Conservation (phyloP, 768 basidiomycete genomes). For the Termitomyces sp. region DNA sequence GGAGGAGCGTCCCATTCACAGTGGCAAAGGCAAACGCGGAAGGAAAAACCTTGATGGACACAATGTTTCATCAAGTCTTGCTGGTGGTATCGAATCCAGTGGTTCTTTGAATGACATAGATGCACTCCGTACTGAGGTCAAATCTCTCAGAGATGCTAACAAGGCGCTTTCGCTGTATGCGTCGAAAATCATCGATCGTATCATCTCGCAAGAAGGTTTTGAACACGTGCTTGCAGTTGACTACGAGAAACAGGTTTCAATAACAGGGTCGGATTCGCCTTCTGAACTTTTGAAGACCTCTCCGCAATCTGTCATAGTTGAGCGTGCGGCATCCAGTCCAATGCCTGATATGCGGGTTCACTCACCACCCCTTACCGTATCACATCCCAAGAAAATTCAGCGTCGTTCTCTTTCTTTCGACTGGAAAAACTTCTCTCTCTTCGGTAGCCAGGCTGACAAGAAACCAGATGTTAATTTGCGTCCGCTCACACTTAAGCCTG, state of each 20-base stretch:
- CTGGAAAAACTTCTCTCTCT: constrained; percentile 75
- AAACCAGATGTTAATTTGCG: constrained; percentile 58
- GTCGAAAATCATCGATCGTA: constrained; percentile 96
- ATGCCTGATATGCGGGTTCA: constrained; percentile 19
- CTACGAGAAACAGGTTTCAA: constrained; percentile 59
- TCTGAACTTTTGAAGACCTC: constrained; percentile 38
- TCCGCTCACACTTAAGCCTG: constrained; percentile 70
- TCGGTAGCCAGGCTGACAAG: constrained; percentile 54
- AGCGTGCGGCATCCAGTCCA: constrained; percentile 32
- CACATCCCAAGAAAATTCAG: constrained; percentile 43
- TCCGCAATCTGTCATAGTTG: constrained; percentile 57
- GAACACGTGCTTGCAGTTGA: constrained; percentile 95
- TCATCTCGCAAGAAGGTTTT: constrained; percentile 94
- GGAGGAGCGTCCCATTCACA: constrained; percentile 40
- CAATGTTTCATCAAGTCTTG: constrained; percentile 27
- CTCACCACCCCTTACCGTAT: constrained; percentile 17
- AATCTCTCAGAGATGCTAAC: constrained; percentile 91
- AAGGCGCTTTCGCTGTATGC: constrained; percentile 94
- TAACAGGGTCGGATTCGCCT: constrained; percentile 26
- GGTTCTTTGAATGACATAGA: constrained; percentile 55
- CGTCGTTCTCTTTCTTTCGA: constrained; percentile 81
- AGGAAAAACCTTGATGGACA: constrained; percentile 39
- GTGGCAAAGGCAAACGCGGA: constrained; percentile 41
- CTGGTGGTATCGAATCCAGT: constrained; percentile 35
- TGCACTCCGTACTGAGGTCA: constrained; percentile 79